phyloP scores from a whole-genome alignment of 192 early-diverging fungal species.

The Geosiphon pyriformis region DNA sequence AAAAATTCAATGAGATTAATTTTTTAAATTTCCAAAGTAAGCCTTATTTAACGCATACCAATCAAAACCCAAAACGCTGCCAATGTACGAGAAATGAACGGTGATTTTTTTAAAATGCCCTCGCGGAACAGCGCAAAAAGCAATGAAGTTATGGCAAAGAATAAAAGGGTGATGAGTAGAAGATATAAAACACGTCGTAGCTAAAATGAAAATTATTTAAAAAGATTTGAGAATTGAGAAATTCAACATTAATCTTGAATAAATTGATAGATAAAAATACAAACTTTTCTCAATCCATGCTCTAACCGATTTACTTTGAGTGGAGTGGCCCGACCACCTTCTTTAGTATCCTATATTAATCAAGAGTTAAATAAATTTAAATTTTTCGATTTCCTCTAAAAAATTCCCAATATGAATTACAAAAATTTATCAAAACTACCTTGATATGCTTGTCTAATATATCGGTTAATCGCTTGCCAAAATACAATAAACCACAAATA shows the following conservation, averaged over 20 bases:
- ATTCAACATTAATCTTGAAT: background rate
- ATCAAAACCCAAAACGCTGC: conserved; percentile 6
- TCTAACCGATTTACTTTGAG: background rate
- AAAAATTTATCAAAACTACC: background rate
- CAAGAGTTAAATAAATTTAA: too few species aligned
- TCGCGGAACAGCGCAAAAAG: background rate
- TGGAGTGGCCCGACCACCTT: background rate
- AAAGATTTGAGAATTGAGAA: background rate
- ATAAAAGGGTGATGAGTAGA: background rate
- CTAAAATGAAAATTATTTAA: background rate
- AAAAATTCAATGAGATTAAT: background rate
- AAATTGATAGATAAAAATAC: background rate
- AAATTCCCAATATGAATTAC: background rate
- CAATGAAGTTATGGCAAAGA: conserved; percentile 2
- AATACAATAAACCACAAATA: background rate
- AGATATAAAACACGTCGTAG: background rate
- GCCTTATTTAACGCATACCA: background rate
- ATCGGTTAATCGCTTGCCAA: conserved; percentile 4
- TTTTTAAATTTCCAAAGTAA: background rate
- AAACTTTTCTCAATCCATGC: conserved; percentile 10
- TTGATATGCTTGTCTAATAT: conserved; percentile 7
- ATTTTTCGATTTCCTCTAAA: too few species aligned
- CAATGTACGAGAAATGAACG: background rate
- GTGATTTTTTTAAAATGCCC: background rate
- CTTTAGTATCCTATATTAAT: conserved; percentile 6